Evolutionary conservation across 257 asterid genomes (phyloP).

Genomic region (Sherardia arvensis): DNA sequence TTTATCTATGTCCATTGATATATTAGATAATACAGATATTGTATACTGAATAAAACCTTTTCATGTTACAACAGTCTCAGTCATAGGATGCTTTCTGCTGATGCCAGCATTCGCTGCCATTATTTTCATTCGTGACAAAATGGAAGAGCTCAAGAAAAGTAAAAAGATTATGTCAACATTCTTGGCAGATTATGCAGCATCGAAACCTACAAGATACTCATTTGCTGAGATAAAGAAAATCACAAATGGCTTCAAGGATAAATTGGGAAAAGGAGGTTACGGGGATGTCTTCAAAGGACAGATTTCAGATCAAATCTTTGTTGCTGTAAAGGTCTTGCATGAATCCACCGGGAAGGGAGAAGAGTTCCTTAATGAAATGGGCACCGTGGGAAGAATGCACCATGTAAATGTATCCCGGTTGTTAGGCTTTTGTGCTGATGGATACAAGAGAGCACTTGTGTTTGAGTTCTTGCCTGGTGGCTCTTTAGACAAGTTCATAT

Average conservation of each 20-base stretch:
- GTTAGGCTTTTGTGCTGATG: not conserved
- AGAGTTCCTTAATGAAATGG: not conserved
- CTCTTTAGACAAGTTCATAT: slow-evolving; percentile 31
- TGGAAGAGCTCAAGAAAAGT: not conserved
- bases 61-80: not conserved
- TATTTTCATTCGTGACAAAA: not conserved
- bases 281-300: slow-evolving; percentile 15
- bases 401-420: not conserved
- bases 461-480: slow-evolving; percentile 8
- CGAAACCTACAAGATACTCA: not conserved
- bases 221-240: not conserved
- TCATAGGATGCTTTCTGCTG: not conserved
- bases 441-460: not conserved
- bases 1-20: too few relatives aligned
- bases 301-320: not conserved
- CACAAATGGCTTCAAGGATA: slow-evolving; percentile 18
- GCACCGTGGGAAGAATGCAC: slow-evolving; percentile 16
- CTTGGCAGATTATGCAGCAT: not conserved
- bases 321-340: not conserved
- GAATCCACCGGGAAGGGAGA: not conserved
- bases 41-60: not conserved
- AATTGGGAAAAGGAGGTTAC: slow-evolving; percentile 35
- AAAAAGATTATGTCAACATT: not conserved
- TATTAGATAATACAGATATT: too few relatives aligned
- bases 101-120: not conserved